These are phyloP conservation scores for Aspergillus pseudotamarii DNA, from an alignment of 2,329 filamentous ascomycete genomes.

Conservation along the genomic window DNA sequence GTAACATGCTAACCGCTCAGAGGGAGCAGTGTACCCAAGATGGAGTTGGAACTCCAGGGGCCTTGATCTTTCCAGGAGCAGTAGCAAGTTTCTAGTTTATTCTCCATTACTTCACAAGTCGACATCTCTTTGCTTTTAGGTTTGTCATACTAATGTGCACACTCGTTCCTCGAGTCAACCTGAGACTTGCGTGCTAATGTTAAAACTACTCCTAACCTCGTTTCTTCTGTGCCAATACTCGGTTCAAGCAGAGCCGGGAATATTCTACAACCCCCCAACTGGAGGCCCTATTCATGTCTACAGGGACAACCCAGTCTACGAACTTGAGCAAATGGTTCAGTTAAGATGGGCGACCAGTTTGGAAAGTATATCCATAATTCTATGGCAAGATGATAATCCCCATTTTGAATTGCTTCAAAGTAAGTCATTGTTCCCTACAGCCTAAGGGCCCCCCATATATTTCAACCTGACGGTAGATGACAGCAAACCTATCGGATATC, in stretches of 20 bases:
- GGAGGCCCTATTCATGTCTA: background rate
- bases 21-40: background rate
- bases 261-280: constrained; percentile 4
- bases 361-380: background rate
- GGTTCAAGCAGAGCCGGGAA: background rate
- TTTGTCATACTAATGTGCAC: background rate
- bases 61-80: background rate
- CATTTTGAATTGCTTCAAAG: constrained; percentile 6
- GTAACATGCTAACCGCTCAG: background rate
- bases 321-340: constrained; percentile 2
- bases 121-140: background rate
- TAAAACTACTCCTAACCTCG: background rate
- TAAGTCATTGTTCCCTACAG: background rate
- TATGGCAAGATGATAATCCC: constrained; percentile 6
- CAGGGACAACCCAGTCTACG: constrained; percentile 1
- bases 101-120: background rate
- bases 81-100: background rate
- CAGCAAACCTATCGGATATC: background rate
- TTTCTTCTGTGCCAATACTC: background rate
- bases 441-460: no score
- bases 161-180: background rate
- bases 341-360: constrained; percentile 5
- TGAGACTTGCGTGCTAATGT: background rate
- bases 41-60: background rate
- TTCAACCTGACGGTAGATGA: background rate